Conservation (phyloP, 495 filamentous ascomycete species). For the Penicillium nucicola region DNA sequence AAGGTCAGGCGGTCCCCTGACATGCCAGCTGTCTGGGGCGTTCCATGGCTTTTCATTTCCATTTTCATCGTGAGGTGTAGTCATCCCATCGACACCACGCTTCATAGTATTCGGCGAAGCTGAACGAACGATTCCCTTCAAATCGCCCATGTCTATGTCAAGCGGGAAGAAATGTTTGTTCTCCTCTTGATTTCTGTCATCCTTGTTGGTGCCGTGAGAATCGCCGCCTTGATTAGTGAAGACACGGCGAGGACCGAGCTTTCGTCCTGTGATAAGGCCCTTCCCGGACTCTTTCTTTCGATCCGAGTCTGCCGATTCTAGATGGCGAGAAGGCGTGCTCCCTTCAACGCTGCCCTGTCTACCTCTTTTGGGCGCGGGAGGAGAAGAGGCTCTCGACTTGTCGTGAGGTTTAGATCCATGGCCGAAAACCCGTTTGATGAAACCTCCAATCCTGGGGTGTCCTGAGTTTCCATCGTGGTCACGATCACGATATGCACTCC, state of each 20-base stretch:
- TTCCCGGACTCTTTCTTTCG: conserved; percentile 42
- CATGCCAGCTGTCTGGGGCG: conserved; percentile 91
- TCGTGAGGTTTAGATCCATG: conserved; percentile 24
- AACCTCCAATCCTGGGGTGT: conserved; percentile 1
- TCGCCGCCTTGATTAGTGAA: conserved; percentile 52
- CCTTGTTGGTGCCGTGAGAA: conserved; percentile 12
- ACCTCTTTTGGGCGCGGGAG: conserved; percentile 37
- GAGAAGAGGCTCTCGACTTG: conserved; percentile 42
- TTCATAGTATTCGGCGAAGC: conserved; percentile 12
- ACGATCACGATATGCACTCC: conserved; percentile 46
- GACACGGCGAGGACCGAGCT: conserved; percentile 45
- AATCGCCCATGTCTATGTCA: conserved; percentile 77
- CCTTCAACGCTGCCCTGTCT: conserved; percentile 46
- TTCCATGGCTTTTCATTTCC: conserved; percentile 55
- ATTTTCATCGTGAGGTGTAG: conserved; percentile 41
- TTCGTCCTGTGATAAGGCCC: conserved; percentile 32
- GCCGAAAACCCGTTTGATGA: conserved; percentile 4
- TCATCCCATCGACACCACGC: conserved; percentile 33
- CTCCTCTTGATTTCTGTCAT: conserved; percentile 29
- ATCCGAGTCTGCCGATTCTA: conserved; percentile 37
- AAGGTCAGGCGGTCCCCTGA: conserved; percentile 69
- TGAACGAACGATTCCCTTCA: conserved; percentile 76
- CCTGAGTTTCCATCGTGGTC: conserved; percentile 54
- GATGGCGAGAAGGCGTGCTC: conserved; percentile 15
- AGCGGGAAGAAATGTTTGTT: conserved; percentile 58